Percentiles rank a stretch among this genome's conserved stretches.
phyloP scores from a whole-genome alignment of 345 rosid genomes.

The Boechera retrofracta region DNA sequence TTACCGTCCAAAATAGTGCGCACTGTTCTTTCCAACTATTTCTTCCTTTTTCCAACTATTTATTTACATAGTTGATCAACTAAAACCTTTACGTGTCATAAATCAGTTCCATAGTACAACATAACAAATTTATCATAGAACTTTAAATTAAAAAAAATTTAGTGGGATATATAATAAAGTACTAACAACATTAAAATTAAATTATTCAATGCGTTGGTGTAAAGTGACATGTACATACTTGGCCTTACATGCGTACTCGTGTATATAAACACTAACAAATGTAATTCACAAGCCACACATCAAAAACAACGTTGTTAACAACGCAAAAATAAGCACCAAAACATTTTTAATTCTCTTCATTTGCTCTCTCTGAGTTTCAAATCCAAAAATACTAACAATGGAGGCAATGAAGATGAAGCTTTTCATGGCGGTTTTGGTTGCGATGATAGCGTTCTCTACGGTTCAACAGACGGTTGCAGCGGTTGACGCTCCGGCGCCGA shows the following conservation, averaged over 20 bases:
- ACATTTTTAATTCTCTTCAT: conserved; percentile 28
- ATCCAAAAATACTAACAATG: conserved; percentile 33
- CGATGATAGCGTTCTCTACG: conserved; percentile 36
- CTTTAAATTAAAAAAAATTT: background rate
- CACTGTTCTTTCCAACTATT: conserved; percentile 31
- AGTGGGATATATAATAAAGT: conserved; percentile 26
- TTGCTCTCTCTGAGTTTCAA: conserved; percentile 24
- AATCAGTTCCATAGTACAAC: conserved; percentile 34
- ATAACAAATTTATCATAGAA: conserved; percentile 20
- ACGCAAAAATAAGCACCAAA: conserved; percentile 20
- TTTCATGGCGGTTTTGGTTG: conserved; percentile 42
- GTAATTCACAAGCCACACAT: conserved; percentile 38
- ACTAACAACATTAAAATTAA: conserved; percentile 5
- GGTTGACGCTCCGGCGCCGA: conserved; percentile 48
- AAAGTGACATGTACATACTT: conserved; percentile 44
- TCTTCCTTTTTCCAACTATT: conserved; percentile 15
- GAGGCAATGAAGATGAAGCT: conserved; percentile 51
- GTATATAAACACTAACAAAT: conserved; percentile 38
- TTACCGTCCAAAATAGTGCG: conserved; percentile 18
- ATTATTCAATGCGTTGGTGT: conserved; percentile 43
- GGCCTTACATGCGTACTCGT: conserved; percentile 38
- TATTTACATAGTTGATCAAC: conserved; percentile 32
- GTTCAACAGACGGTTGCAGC: conserved; percentile 40
- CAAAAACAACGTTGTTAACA: conserved; percentile 7
- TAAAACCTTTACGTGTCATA: conserved; percentile 37